Conservation (phyloP, 495 filamentous ascomycete species). For the Annulohypoxylon nitens region DNA sequence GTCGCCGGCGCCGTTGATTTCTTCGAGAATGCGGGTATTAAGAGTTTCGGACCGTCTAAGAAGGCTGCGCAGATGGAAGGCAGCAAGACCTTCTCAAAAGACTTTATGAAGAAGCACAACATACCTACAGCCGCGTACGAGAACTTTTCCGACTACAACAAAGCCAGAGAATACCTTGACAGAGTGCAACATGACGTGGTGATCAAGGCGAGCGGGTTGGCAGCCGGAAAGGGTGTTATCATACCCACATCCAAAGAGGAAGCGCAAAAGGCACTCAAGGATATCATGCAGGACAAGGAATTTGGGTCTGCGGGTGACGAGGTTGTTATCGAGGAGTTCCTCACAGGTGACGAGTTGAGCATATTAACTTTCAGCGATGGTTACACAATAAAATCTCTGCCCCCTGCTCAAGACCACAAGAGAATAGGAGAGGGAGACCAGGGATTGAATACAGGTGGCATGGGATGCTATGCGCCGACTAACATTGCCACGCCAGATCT, state of each 20-base stretch:
- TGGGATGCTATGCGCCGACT: slow-evolving; percentile 97
- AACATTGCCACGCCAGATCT: slow-evolving; percentile 81
- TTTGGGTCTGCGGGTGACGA: slow-evolving; percentile 91
- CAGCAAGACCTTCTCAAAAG: slow-evolving; percentile 96
- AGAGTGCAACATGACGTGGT: slow-evolving; percentile 80
- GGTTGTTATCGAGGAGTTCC: slow-evolving; percentile 95
- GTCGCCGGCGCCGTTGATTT: slow-evolving; percentile 89
- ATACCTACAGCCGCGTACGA: slow-evolving; percentile 93
- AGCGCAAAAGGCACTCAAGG: slow-evolving; percentile 81
- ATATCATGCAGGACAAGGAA: slow-evolving; percentile 90
- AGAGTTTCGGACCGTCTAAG: slow-evolving; percentile 88
- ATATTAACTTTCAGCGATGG: slow-evolving; percentile 94
- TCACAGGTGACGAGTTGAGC: slow-evolving; percentile 92
- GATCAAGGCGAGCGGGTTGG: slow-evolving; percentile 89
- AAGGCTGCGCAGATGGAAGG: slow-evolving; percentile 93
- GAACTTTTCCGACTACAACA: slow-evolving; percentile 87
- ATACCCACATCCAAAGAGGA: slow-evolving; percentile 85
- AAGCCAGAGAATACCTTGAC: slow-evolving; percentile 82
- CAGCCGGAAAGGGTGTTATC: slow-evolving; percentile 93
- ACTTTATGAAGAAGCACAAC: slow-evolving; percentile 92
- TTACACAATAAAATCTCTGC: slow-evolving; percentile 84
- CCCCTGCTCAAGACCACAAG: slow-evolving; percentile 97
- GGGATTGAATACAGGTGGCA: slow-evolving; percentile 95
- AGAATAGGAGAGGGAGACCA: slow-evolving; percentile 89
- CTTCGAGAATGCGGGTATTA: slow-evolving; percentile 83